phyloP scores from a whole-genome alignment of 2,329 filamentous ascomycete genomes.

The Tolypocladium amazonense region DNA sequence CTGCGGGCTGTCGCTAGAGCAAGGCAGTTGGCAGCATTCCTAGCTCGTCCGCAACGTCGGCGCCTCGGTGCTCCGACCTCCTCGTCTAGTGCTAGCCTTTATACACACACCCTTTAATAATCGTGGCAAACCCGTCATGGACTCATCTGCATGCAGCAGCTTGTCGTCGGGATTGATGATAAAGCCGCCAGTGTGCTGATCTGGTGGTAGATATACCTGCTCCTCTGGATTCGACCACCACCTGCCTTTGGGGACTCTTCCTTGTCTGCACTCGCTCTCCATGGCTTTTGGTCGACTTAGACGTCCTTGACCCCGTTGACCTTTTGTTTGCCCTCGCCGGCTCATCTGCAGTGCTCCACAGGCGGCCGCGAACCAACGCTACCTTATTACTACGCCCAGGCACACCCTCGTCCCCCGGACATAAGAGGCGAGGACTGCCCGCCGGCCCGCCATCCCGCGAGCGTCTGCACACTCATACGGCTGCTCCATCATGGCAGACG shows the following conservation, averaged over 20 bases:
- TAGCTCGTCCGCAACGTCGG: not conserved
- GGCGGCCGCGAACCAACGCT: not conserved
- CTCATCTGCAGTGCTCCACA: not conserved
- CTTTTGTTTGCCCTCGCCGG: not conserved
- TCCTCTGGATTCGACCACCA: not conserved
- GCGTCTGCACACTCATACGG: not conserved
- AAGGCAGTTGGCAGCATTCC: not conserved
- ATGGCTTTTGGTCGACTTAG: not conserved
- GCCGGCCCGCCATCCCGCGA: not conserved
- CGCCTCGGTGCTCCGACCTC: not conserved
- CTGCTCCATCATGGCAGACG: constrained; percentile 11
- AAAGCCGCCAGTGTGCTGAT: not conserved
- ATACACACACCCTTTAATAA: not conserved
- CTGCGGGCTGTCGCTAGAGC: not conserved
- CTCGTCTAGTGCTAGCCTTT: not conserved
- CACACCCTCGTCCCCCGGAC: not conserved
- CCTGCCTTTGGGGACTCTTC: no score
- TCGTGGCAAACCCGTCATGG: not conserved
- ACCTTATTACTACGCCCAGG: not conserved
- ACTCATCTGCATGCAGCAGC: not conserved
- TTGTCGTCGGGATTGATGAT: not conserved
- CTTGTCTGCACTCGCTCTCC: not conserved
- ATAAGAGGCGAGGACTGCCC: not conserved
- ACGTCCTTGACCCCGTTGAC: not conserved
- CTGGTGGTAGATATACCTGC: not conserved